Percentiles rank a stretch among this genome's conserved stretches.
phyloP scores from a whole-genome alignment of 1,139 yeast genomes.

The Arxiozyma slooffiae region DNA sequence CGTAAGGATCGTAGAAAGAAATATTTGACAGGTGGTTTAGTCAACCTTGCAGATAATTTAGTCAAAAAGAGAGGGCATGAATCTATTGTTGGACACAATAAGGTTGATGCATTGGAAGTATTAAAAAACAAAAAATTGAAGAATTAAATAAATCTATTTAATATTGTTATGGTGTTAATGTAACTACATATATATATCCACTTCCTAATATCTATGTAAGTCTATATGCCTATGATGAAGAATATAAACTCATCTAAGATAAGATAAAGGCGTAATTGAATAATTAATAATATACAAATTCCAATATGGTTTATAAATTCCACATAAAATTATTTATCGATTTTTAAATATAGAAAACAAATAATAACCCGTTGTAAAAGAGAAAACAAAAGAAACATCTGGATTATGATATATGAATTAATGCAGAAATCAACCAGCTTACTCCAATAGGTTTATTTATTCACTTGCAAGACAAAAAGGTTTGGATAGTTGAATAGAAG shows the following conservation, averaged over 20 bases:
- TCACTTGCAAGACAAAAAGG: neutral
- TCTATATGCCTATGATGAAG: neutral
- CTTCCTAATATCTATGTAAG: neutral
- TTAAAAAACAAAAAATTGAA: slow-evolving; percentile 35
- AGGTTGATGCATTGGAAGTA: slow-evolving; percentile 60
- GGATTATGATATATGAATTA: slow-evolving; percentile 3
- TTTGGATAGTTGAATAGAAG: neutral
- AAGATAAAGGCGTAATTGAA: neutral
- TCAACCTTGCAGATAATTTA: slow-evolving; percentile 76
- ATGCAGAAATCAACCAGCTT: slow-evolving; percentile 3
- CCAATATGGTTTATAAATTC: neutral
- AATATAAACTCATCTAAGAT: neutral
- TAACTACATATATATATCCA: neutral
- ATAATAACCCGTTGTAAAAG: neutral
- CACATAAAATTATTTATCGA: neutral
- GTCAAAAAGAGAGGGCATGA: slow-evolving; percentile 63
- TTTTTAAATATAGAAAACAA: neutral
- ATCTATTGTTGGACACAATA: slow-evolving; percentile 60
- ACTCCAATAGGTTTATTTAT: neutral
- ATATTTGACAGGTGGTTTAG: slow-evolving; percentile 76
- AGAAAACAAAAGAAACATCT: neutral
- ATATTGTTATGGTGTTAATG: neutral
- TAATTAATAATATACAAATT: neutral
- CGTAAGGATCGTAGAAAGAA: slow-evolving; percentile 61
- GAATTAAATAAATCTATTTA: slow-evolving; percentile 1